Conservation (phyloP, 2,329 filamentous ascomycete genomes). For the Colletotrichum agaves region DNA sequence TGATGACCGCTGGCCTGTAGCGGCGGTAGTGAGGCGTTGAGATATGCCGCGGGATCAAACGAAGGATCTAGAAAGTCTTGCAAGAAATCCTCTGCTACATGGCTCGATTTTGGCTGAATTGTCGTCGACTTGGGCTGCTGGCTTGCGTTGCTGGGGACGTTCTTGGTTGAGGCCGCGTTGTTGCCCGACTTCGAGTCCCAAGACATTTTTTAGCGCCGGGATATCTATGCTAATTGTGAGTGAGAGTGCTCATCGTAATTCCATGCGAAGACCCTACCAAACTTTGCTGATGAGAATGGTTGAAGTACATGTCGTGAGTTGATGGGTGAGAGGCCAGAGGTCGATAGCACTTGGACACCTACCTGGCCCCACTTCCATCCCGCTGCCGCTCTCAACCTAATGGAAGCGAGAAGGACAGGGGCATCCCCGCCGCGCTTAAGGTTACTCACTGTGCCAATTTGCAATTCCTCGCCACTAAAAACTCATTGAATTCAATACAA, state of each 20-base stretch:
- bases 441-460: no score
- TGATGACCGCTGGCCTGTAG: conserved; percentile 59
- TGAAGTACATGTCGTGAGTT: conserved; percentile 6
- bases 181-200: conserved; percentile 57
- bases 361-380: conserved; percentile 21
- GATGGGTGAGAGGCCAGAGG: conserved; percentile 11
- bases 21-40: conserved; percentile 82
- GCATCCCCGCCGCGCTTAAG: not conserved
- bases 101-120: conserved; percentile 63
- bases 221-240: no score
- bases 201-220: conserved; percentile 45
- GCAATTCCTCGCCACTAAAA: no score
- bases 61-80: conserved; percentile 78
- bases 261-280: not conserved
- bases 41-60: conserved; percentile 87
- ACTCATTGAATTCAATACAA: not conserved
- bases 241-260: no score
- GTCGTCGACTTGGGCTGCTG: conserved; percentile 50
- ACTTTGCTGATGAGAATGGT: conserved; percentile 8
- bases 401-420: conserved; percentile 21
- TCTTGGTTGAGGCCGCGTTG: conserved; percentile 50
- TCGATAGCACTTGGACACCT: not conserved
- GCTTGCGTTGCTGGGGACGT: conserved; percentile 54
- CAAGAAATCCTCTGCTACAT: conserved; percentile 78
- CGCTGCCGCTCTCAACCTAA: conserved; percentile 23